Percentiles rank a stretch among this genome's conserved stretches.
phyloP scores from a whole-genome alignment of 148 eudicot species.

The Drosera capensis region DNA sequence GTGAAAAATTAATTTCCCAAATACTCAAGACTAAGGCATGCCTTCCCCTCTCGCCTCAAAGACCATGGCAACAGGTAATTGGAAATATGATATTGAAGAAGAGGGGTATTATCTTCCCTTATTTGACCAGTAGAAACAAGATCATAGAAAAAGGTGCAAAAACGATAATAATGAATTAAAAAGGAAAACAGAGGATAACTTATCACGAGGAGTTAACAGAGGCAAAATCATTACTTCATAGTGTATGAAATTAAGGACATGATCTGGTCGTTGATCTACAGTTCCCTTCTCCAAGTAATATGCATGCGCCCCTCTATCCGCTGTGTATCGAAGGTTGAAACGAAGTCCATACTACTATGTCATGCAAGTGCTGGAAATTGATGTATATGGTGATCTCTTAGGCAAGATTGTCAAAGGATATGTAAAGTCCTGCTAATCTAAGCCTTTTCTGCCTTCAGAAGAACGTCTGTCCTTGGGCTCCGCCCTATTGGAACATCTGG shows the following conservation, averaged over 20 bases:
- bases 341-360: background rate
- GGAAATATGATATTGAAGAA: too few species aligned
- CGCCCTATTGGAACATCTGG: conserved; percentile 67
- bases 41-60: too few species aligned
- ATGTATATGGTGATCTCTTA: background rate
- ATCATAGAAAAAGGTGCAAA: too few species aligned
- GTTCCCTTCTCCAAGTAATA: conserved; percentile 72
- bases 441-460: conserved; percentile 63
- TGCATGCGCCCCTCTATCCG: conserved; percentile 71
- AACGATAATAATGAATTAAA: too few species aligned
- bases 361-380: background rate
- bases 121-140: too few species aligned
- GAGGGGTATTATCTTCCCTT: too few species aligned
- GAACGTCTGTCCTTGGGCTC: conserved; percentile 71
- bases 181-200: too few species aligned
- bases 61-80: too few species aligned
- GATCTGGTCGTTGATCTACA: conserved; percentile 70
- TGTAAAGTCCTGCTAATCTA: conserved; percentile 86
- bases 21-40: too few species aligned
- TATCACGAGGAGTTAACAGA: too few species aligned
- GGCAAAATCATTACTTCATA: conserved; percentile 41
- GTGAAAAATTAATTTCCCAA: too few species aligned
- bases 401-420: conserved; percentile 43
- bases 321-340: conserved; percentile 42
- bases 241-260: conserved; percentile 77